A percentile compares a stretch with the other conserved stretches of the same genome.
Conservation (phyloP, 495 filamentous ascomycete species). For the Penicillium canescens region DNA sequence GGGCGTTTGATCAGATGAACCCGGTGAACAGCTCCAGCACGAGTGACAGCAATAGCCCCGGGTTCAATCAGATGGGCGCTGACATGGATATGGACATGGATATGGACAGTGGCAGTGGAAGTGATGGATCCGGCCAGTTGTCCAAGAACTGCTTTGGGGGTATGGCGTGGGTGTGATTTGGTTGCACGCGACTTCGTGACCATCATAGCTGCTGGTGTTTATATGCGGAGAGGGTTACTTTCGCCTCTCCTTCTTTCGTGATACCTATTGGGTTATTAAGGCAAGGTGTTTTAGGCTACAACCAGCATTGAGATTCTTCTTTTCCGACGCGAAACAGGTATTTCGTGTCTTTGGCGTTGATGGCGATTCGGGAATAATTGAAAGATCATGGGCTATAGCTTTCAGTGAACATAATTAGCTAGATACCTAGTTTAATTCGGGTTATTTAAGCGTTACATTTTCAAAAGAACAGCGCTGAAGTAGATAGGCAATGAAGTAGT, state of each 20-base stretch:
- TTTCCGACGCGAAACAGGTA: constrained; percentile 1
- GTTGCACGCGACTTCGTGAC: not conserved
- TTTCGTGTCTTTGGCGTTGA: constrained; percentile 5
- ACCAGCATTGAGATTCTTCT: not conserved
- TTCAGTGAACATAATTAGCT: constrained; percentile 8
- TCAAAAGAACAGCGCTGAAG: not conserved
- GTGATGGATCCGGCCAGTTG: constrained; percentile 18
- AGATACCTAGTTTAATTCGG: not conserved
- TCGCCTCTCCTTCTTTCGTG: not conserved
- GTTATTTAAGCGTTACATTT: not conserved
- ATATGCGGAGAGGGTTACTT: not conserved
- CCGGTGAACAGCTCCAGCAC: constrained; percentile 17
- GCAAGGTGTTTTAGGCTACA: not conserved
- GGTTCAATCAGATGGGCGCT: constrained; percentile 15
- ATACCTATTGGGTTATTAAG: constrained; percentile 1
- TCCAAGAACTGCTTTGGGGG: constrained; percentile 13
- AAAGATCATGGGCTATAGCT: not conserved
- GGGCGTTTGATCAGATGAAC: constrained; percentile 18
- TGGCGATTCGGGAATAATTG: not conserved
- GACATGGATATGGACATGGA: constrained; percentile 49
- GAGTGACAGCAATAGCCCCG: constrained; percentile 27
- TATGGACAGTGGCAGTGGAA: constrained; percentile 26
- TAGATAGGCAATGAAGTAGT: too few relatives aligned
- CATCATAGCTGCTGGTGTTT: constrained; percentile 13
- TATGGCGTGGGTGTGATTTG: constrained; percentile 28